Base-by-base conservation (phyloP, 2,329 filamentous ascomycete species). In the Arthrobotrys iridis region DNA sequence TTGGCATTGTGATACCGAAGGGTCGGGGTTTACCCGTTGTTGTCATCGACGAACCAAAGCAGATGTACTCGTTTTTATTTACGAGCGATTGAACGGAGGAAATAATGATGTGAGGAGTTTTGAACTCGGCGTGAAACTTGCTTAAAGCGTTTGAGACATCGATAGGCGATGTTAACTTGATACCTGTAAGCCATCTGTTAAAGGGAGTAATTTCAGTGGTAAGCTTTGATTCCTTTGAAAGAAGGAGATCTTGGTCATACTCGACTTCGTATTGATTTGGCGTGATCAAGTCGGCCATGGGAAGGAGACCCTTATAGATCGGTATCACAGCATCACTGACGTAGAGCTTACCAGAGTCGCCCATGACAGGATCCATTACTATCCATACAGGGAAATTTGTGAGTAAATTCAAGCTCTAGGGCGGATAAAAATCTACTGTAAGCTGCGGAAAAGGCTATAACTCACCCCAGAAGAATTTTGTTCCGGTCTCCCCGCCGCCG, bases 191-290 rank as follows among this genome's bases (percentile, higher is more conserved):
- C 35, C 93, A 85, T 81, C 93, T 96, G 73, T n/a, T n/a, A n/a
- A n/a, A n/a, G n/a, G 5, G n/a, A 10, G 28, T 26, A 11, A 40
- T 24, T 13, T 52, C 30, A 15, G 59, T 26, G 2, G 11, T 24
- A 15, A 24, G n/a, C n/a, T 5, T 22, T 8, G 24, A 45, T 24
- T 18, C 11, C 37, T 24, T 20, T 48, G 78, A 11, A 15, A 40
- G 30, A 35, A 37, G 13, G n/a, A 66, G 13, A 24, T 8, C 8
- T 30, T n/a, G 15, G 26, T 67, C 18, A 20, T 84, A 96, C 92
- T 99, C 94, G 45, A 93, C 93, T 84, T 99, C 95, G 78, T 97
- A 99, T 79, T 98, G 94, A 81, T 99, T 99, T 2, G 95, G 95
- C 13, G 98, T 84, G 66, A 99, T 96, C 78, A 99, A 82, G 82